Evolutionary conservation across 1,139 yeast species (phyloP).

Genomic region (Diutina mesorugosa): DNA sequence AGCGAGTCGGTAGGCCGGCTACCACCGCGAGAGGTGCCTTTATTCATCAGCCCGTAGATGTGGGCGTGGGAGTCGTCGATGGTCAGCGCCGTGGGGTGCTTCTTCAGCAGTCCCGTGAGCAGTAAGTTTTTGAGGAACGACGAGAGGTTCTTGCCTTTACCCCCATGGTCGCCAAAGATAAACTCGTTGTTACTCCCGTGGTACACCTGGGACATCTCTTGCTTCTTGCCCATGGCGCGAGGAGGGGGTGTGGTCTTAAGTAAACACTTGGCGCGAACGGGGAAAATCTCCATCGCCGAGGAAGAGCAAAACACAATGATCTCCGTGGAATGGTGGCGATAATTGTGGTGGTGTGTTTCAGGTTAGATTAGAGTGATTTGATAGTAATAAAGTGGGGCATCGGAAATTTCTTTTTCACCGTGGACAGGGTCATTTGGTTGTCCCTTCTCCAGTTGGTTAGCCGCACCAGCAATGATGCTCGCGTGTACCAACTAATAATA

Average conservation of each 20-base stretch:
- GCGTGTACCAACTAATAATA: no score
- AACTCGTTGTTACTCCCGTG: conserved; percentile 38
- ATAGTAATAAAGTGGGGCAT: no score
- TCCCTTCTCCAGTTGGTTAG: no score
- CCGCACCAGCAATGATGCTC: no score
- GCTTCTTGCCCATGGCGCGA: conserved; percentile 15
- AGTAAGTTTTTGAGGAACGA: conserved; percentile 45
- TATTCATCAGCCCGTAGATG: conserved; percentile 24
- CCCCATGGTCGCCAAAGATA: conserved; percentile 56
- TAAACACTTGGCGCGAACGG: background rate
- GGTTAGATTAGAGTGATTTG: no score
- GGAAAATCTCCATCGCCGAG: background rate
- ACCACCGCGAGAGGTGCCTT: background rate
- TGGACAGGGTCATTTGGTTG: no score
- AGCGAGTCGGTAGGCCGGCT: conserved; percentile 1
- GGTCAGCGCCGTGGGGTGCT: conserved; percentile 5
- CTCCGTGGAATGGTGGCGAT: no score
- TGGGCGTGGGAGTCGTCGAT: conserved; percentile 21
- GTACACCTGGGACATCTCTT: conserved; percentile 52
- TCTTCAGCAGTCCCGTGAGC: conserved; percentile 12
- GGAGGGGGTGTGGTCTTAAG: background rate
- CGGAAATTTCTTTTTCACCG: no score
- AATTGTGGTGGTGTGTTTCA: no score
- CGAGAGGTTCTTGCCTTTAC: conserved; percentile 49
- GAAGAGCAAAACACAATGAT: no score